Conservation (phyloP, 2,329 filamentous ascomycete genomes). For the Fusarium sp. region DNA sequence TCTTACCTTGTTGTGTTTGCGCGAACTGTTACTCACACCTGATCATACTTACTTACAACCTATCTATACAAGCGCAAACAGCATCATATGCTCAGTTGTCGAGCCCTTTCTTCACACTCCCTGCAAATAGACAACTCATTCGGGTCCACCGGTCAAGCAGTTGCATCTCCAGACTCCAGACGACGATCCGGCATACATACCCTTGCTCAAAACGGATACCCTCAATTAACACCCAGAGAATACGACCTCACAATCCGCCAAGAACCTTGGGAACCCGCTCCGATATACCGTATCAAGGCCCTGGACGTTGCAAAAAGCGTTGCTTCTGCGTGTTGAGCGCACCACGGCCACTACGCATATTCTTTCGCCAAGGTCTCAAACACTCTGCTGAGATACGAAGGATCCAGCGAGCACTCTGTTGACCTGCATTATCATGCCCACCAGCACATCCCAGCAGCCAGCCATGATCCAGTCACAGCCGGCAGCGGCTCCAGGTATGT, state of each 20-base stretch:
- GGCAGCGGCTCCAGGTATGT: slow-evolving; percentile 45
- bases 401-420: slow-evolving; percentile 22
- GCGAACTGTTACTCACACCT: slow-evolving; percentile 10
- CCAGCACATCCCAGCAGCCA: slow-evolving; percentile 42
- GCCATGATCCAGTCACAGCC: slow-evolving; percentile 48
- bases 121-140: slow-evolving; percentile 24
- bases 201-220: slow-evolving; percentile 24
- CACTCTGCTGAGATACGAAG: slow-evolving; percentile 38
- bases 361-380: slow-evolving; percentile 16
- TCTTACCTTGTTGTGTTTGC: slow-evolving; percentile 1
- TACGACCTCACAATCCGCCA: slow-evolving; percentile 21
- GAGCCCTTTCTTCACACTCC: slow-evolving; percentile 2
- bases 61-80: slow-evolving; percentile 5
- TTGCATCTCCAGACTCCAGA: slow-evolving; percentile 11
- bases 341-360: background rate
- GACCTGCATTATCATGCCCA: slow-evolving; percentile 35
- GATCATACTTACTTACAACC: background rate
- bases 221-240: slow-evolving; percentile 23
- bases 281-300: slow-evolving; percentile 15
- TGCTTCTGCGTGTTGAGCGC: slow-evolving; percentile 16
- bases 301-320: slow-evolving; percentile 12
- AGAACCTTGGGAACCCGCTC: slow-evolving; percentile 24
- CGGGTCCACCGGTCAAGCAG: slow-evolving; percentile 32
- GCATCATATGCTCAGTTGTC: background rate
- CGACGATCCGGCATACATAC: slow-evolving; percentile 25